phyloP scores from a whole-genome alignment of 768 basidiomycete species.

The Gymnopilus junonius region DNA sequence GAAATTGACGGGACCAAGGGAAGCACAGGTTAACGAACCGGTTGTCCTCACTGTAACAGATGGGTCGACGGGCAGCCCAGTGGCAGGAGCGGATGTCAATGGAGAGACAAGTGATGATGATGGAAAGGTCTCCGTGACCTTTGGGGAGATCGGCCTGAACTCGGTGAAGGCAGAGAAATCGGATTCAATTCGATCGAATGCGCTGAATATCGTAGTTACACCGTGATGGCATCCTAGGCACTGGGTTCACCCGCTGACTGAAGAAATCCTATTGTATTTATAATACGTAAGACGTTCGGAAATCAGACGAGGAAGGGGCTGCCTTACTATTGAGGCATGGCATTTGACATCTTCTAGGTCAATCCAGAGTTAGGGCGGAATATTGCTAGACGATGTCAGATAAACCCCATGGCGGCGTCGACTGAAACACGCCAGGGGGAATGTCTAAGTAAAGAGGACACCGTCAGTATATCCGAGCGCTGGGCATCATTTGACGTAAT shows the following conservation, averaged over 20 bases:
- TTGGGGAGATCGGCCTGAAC: slow-evolving; percentile 24
- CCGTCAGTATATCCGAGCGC: not conserved
- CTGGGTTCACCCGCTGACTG: too few species aligned
- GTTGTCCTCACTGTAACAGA: slow-evolving; percentile 41
- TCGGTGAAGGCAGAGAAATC: slow-evolving; percentile 34
- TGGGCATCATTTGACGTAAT: not conserved
- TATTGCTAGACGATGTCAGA: not conserved
- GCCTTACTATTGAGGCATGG: not conserved
- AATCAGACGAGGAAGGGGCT: not conserved
- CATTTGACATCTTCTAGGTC: not conserved
- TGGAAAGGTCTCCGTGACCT: slow-evolving; percentile 31
- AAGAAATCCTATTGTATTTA: too few species aligned
- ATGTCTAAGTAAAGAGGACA: not conserved
- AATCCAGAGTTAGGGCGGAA: not conserved
- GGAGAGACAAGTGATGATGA: slow-evolving; percentile 21
- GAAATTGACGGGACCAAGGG: slow-evolving; percentile 37
- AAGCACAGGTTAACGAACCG: slow-evolving; percentile 24
- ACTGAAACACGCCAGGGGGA: not conserved
- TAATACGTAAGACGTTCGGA: too few species aligned
- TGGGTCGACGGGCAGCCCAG: slow-evolving; percentile 34
- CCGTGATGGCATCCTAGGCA: not conserved
- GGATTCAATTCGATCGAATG: slow-evolving; percentile 36
- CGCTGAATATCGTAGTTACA: slow-evolving; percentile 19
- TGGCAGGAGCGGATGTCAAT: slow-evolving; percentile 35
- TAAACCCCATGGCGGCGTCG: not conserved